phyloP scores from a whole-genome alignment of 1,284 basidiomycete species.

The Porodaedalea pini region DNA sequence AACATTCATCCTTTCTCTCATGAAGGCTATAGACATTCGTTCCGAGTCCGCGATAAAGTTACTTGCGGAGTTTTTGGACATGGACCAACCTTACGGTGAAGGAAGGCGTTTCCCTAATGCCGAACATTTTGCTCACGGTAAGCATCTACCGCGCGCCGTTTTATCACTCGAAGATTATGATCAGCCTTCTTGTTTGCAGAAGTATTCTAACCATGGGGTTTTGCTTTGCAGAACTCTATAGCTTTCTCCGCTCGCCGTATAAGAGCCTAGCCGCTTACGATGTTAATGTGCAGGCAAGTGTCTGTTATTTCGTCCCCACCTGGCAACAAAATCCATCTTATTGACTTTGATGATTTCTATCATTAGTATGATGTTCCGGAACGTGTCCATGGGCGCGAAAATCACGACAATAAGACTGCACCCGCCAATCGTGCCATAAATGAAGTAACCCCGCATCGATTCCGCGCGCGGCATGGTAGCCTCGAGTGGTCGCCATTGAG shows the following conservation, averaged over 20 bases:
- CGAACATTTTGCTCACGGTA: slow-evolving; percentile 88
- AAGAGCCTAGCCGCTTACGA: slow-evolving; percentile 79
- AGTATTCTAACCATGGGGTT: slow-evolving; percentile 16
- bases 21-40: slow-evolving; percentile 85
- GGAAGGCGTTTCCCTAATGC: slow-evolving; percentile 62
- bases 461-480: neutral
- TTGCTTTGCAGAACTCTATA: slow-evolving; percentile 66
- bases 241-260: slow-evolving; percentile 81
- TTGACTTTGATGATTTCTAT: neutral
- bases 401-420: neutral
- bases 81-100: slow-evolving; percentile 53
- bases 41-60: slow-evolving; percentile 81
- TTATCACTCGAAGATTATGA: slow-evolving; percentile 21
- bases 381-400: neutral
- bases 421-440: neutral
- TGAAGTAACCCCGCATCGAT: neutral
- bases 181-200: slow-evolving; percentile 14
- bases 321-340: neutral
- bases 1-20: slow-evolving; percentile 77
- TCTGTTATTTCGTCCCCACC: neutral
- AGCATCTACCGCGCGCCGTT: slow-evolving; percentile 25
- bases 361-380: slow-evolving; percentile 19
- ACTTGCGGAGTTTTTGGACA: slow-evolving; percentile 80
- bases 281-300: slow-evolving; percentile 65
- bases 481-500: neutral